Conservation (phyloP, 2,329 filamentous ascomycete genomes). For the Verruconis gallopava region DNA sequence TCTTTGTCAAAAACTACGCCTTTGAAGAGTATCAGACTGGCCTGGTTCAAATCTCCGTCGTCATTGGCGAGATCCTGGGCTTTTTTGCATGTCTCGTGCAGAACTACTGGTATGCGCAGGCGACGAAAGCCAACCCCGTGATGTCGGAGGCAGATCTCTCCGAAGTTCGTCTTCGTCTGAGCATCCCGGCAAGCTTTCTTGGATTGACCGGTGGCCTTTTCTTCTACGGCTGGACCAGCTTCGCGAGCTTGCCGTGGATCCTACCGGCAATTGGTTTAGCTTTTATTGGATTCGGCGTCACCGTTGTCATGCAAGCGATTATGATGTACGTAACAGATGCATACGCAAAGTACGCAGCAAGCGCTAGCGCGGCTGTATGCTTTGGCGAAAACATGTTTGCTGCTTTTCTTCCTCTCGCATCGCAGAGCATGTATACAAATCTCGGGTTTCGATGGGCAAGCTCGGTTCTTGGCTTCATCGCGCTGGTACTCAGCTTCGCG, state of each 20-base stretch:
- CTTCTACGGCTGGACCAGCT: constrained; percentile 38
- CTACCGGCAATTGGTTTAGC: constrained; percentile 33
- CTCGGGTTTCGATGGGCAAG: constrained; percentile 39
- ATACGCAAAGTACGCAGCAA: constrained; percentile 37
- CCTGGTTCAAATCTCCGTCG: constrained; percentile 32
- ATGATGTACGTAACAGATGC: constrained; percentile 38
- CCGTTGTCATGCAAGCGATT: constrained; percentile 32
- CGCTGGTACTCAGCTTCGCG: constrained; percentile 29
- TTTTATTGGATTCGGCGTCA: constrained; percentile 38
- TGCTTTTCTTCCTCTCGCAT: constrained; percentile 35
- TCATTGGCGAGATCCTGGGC: constrained; percentile 34
- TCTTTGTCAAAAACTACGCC: constrained; percentile 28
- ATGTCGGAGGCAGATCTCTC: constrained; percentile 20
- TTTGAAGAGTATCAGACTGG: constrained; percentile 31
- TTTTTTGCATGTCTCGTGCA: constrained; percentile 24
- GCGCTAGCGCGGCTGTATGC: constrained; percentile 35
- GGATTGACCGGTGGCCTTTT: constrained; percentile 38
- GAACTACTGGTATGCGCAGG: constrained; percentile 16
- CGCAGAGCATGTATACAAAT: constrained; percentile 34
- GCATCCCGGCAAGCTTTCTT: constrained; percentile 30
- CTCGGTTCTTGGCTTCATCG: constrained; percentile 32
- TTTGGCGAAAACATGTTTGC: constrained; percentile 37
- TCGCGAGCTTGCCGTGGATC: constrained; percentile 32
- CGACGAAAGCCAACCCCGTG: constrained; percentile 22
- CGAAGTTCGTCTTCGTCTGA: constrained; percentile 35